Base-by-base conservation (phyloP, 176 grass and related monocot genomes). In the Melocanna baccifera region DNA sequence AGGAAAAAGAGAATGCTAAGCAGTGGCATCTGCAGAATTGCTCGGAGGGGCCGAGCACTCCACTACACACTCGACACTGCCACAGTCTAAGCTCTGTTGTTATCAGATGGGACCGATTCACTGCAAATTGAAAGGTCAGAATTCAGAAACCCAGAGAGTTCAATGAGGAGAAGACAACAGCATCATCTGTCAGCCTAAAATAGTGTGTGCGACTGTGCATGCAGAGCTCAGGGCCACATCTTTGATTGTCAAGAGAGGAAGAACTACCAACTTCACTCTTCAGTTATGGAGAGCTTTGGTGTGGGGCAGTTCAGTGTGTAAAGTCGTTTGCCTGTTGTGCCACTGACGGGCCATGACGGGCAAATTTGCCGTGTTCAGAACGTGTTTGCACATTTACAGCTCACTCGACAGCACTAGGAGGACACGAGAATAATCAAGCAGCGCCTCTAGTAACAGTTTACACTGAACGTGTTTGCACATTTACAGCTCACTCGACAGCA, bases 1-100 rank as follows among this genome's bases (percentile, higher is more conserved):
- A 78, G 73, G 40, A 42, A 83, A 70, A 78, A 72, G 22, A 14
- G 29, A 69, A 56, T 63, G 59, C 75, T 14, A 46, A 84, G 75
- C 81, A 71, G 20, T 67, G 67, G 47, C 36, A 75, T 68, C 61
- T 19, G 6, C 34, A 2, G 69, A 18, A 63, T 12, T 37, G 45
- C 59, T 81, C 12, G 61, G 45, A 79, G 66, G 73, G 66, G 15
- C 56, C 3, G 28, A 22, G 61, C 61, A 48, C 57, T 86, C 78
- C 72, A 66, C 47, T 67, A 7, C 69, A 40, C 5, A 25, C 25
- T 63, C 56, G 56, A 62, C 45, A 55, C 16, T 77, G 61, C 36
- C 20, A 8, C 6, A 82, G 69, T 16, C 85, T 75, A 76, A 81
- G 79, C 63, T 69, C 51, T 46, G 41, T 37, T 46, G 47, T 58